phyloP scores from a whole-genome alignment of 352 stramenopile species.

The Globisporangium cystogenes region DNA sequence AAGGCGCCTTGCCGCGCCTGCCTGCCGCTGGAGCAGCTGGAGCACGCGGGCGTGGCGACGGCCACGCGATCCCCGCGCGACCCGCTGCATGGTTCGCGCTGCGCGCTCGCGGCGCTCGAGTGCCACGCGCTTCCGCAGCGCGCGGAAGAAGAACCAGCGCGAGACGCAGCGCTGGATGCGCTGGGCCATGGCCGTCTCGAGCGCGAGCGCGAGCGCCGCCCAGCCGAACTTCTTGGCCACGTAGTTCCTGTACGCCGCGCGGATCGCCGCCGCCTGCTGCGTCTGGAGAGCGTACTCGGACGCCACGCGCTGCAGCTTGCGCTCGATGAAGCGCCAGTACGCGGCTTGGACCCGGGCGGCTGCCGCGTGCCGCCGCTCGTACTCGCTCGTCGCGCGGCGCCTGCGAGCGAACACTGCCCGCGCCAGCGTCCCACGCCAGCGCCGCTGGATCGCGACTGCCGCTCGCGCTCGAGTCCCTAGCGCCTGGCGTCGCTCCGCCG shows the following conservation, averaged over 20 bases:
- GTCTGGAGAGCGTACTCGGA: conserved; percentile 7
- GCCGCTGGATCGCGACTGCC: conserved; percentile 15
- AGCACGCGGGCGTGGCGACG: conserved; percentile 2
- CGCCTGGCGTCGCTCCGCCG: conserved; percentile 15
- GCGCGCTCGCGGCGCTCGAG: conserved; percentile 16
- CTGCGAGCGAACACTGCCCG: not conserved
- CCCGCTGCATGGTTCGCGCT: conserved; percentile 22
- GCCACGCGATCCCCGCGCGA: conserved; percentile 14
- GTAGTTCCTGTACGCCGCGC: conserved; percentile 49
- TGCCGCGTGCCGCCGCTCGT: conserved; percentile 22
- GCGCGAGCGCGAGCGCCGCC: conserved; percentile 27
- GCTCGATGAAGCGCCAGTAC: conserved; percentile 21
- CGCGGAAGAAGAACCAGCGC: conserved; percentile 25
- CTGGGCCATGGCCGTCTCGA: conserved; percentile 34
- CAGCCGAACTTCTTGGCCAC: conserved; percentile 62
- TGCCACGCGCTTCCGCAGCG: conserved; percentile 9
- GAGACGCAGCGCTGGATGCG: conserved; percentile 27
- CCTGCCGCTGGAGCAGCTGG: not conserved
- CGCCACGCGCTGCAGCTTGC: conserved; percentile 20
- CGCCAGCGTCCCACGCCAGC: conserved; percentile 22
- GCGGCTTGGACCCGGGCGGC: conserved; percentile 31
- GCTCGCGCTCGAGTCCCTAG: not conserved
- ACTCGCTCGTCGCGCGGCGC: not conserved
- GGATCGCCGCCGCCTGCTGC: conserved; percentile 27
- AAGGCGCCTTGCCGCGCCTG: conserved; percentile 14